These are phyloP conservation scores for Paratinospora sagittata DNA, from an alignment of 164 flowering plant genomes.

Conservation along the genomic window DNA sequence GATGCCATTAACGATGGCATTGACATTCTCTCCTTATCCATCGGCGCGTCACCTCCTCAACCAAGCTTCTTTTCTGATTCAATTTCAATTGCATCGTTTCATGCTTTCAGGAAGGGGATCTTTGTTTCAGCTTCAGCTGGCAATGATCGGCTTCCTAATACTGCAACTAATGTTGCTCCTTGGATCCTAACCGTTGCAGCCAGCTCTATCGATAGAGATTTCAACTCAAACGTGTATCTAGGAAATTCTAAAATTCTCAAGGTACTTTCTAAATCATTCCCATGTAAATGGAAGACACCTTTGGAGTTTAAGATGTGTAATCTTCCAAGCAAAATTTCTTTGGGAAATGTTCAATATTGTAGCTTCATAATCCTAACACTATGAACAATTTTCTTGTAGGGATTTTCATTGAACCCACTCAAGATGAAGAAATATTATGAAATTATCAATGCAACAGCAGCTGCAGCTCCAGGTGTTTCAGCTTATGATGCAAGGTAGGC, in stretches of 20 bases:
- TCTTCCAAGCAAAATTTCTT: background rate
- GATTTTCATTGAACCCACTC: slow-evolving; percentile 30
- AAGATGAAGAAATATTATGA: slow-evolving; percentile 24
- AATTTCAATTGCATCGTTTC: slow-evolving; percentile 25
- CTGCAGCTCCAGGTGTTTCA: slow-evolving; percentile 41
- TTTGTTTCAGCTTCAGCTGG: background rate
- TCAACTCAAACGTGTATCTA: background rate
- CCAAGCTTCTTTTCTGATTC: slow-evolving; percentile 21
- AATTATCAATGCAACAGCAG: slow-evolving; percentile 34
- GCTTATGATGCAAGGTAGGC: slow-evolving; percentile 43
- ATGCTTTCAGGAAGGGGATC: no score
- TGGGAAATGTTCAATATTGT: background rate
- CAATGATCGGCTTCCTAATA: background rate
- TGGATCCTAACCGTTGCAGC: slow-evolving; percentile 6
- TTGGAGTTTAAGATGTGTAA: background rate
- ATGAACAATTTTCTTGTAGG: slow-evolving; percentile 21
- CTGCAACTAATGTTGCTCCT: background rate
- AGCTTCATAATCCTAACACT: background rate
- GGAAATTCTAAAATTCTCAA: slow-evolving; percentile 12
- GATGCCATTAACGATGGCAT: slow-evolving; percentile 44
- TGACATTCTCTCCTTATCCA: slow-evolving; percentile 27
- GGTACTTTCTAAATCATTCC: no score
- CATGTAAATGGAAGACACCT: background rate
- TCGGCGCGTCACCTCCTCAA: slow-evolving; percentile 8
- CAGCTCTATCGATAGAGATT: background rate